Conservation (phyloP, 2,329 filamentous ascomycete genomes). For the Calycina herbarum region DNA sequence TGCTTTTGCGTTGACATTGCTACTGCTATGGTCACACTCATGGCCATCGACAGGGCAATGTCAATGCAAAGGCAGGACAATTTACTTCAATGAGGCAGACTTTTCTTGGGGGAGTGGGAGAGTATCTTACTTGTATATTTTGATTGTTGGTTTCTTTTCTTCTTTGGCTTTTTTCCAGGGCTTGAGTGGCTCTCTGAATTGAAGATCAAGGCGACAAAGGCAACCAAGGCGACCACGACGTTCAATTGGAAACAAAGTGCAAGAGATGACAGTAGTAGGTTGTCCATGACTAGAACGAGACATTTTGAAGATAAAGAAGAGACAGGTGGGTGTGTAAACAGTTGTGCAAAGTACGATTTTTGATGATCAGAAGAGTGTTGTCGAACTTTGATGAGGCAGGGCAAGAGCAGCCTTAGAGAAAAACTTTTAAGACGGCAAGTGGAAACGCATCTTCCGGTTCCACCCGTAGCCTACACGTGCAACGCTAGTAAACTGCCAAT, state of each 20-base stretch:
- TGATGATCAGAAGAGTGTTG: not conserved
- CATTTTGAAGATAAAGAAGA: not conserved
- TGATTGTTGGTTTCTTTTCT: not conserved
- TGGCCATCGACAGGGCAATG: no score
- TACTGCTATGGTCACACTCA: no score
- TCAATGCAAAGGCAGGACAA: not conserved
- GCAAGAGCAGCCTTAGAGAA: not conserved
- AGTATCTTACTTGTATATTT: not conserved
- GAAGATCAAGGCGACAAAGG: not conserved
- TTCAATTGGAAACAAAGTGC: not conserved
- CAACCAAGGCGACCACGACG: not conserved
- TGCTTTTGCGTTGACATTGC: no score
- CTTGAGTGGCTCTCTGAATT: not conserved
- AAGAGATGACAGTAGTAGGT: not conserved
- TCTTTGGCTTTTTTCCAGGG: not conserved
- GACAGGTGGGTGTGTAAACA: not conserved
- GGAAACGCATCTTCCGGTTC: not conserved
- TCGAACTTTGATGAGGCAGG: not conserved
- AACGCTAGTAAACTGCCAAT: not conserved
- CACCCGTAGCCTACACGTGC: not conserved
- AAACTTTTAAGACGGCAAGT: not conserved
- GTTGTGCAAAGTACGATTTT: not conserved
- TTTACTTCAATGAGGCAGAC: not conserved
- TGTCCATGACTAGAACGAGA: not conserved
- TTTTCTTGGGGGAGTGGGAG: not conserved